Conservation (phyloP, 148 eudicot species). For the Chenopodium formosanum region DNA sequence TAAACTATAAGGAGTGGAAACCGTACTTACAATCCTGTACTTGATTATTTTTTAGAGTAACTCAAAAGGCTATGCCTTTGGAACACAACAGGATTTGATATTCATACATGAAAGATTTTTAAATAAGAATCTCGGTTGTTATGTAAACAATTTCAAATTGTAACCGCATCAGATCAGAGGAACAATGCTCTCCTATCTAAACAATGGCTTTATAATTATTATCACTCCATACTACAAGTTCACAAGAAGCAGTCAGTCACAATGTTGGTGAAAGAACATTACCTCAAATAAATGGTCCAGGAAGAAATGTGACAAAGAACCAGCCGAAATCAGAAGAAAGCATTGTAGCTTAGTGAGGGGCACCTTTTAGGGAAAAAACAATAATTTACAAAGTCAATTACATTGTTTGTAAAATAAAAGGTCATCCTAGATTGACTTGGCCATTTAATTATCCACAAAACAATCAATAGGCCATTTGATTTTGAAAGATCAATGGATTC, state of each 20-base stretch:
- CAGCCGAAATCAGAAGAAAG: slow-evolving; percentile 66
- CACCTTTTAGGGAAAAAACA: slow-evolving; percentile 35
- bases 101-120: background rate
- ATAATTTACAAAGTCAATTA: background rate
- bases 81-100: too few species aligned
- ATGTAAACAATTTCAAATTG: background rate
- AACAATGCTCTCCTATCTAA: background rate
- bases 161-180: background rate
- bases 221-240: background rate
- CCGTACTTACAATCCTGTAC: too few species aligned
- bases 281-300: slow-evolving; percentile 91
- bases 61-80: too few species aligned
- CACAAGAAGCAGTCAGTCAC: too few species aligned
- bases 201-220: background rate
- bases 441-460: too few species aligned
- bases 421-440: background rate
- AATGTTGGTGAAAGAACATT: slow-evolving; percentile 4
- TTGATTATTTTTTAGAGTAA: too few species aligned
- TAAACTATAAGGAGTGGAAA: too few species aligned
- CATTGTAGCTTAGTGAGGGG: slow-evolving; percentile 70
- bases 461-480: too few species aligned
- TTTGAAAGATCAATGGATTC: too few species aligned
- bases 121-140: background rate
- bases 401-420: background rate
- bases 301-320: slow-evolving; percentile 91